A percentile compares a stretch with the other conserved stretches of the same genome.
These are phyloP conservation scores for Aspergillus alliaceus DNA, from an alignment of 2,329 filamentous ascomycete species.

Conservation along the genomic window DNA sequence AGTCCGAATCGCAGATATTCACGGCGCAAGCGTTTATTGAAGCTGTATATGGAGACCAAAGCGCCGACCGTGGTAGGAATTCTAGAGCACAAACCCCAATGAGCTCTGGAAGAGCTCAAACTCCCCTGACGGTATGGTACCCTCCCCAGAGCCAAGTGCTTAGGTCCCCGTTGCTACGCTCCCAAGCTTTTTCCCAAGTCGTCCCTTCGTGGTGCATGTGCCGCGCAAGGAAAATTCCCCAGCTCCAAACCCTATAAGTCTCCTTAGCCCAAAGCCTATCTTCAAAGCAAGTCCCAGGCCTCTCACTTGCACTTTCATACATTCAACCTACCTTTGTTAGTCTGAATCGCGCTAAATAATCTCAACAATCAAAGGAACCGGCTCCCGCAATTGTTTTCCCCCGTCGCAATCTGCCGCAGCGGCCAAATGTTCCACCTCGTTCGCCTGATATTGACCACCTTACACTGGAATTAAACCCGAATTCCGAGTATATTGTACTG, in stretches of 20 bases:
- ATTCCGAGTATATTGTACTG: constrained; percentile 80
- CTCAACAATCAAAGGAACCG: constrained; percentile 53
- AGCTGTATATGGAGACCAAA: constrained; percentile 67
- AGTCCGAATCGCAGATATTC: constrained; percentile 76
- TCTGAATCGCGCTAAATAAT: constrained; percentile 38
- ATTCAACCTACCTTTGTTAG: constrained; percentile 19
- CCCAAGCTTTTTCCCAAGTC: constrained; percentile 9
- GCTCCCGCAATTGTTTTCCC: constrained; percentile 56
- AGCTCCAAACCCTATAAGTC: constrained; percentile 6
- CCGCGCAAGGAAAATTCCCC: neutral
- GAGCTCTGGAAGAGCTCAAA: constrained; percentile 50
- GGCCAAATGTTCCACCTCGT: constrained; percentile 70
- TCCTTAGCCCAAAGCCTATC: constrained; percentile 2
- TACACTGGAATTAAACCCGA: constrained; percentile 63
- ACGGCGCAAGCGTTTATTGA: constrained; percentile 78
- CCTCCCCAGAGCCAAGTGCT: constrained; percentile 27
- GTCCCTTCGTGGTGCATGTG: neutral
- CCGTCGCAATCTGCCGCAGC: constrained; percentile 62
- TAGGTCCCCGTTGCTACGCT: constrained; percentile 18
- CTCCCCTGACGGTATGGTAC: constrained; percentile 45
- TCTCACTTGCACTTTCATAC: constrained; percentile 25
- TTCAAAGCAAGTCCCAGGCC: constrained; percentile 11
- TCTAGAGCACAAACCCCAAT: constrained; percentile 70
- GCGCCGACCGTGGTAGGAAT: constrained; percentile 56
- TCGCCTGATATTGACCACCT: constrained; percentile 73